Evolutionary conservation across 805 yeast genomes (phyloP), one percentile per base, ranked within the genome.

Genomic region (Allodekkera sacchari): DNA sequence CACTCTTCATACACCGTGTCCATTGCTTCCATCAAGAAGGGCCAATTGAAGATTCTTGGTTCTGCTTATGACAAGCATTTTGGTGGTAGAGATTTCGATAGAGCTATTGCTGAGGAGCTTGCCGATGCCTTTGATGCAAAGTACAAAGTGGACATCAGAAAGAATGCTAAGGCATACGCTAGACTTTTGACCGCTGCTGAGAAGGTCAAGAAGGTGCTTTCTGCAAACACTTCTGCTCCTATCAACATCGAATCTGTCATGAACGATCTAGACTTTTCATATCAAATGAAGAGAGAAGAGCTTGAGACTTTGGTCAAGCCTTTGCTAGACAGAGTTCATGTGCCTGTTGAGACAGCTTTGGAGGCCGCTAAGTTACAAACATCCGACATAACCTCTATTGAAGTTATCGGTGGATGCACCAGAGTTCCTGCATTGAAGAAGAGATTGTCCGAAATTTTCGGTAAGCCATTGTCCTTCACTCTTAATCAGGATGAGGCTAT

Each of bases 401-500:
- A 92, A 68, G 77, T 92, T 39, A 81, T 92, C 56, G 99, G 99
- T 68, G 99, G 99, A 50, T 83, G 94, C 59, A 83, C 96, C 48
- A 87, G 99, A 74, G 94, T 92, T 45, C 99, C 99, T 58, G 66
- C 83, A 34, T 69, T 92, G 58, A 92, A 92, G 74, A 73, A 78
- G 48, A 80, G 74, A 55, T 71, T 92, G 48, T 48, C 81, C 48
- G 83, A 79, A 55, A 69, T 83, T 44, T 85, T 92, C 58, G 83
- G 83, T 59, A 83, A 83, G 67, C 79, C 68, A 50, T 70, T 92
- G 57, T 83, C 96, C 25, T 82, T 83, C 70, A 94, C 97, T 48
- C 76, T 94, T 65, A 92, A 92, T 74, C 96, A 88, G 68, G 99
- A 92, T 59, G 99, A 92, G 73, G 96, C 98, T 42, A 82, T 89